phyloP scores from a whole-genome alignment of 2,329 filamentous ascomycete species.

The Sporothrix mexicana region DNA sequence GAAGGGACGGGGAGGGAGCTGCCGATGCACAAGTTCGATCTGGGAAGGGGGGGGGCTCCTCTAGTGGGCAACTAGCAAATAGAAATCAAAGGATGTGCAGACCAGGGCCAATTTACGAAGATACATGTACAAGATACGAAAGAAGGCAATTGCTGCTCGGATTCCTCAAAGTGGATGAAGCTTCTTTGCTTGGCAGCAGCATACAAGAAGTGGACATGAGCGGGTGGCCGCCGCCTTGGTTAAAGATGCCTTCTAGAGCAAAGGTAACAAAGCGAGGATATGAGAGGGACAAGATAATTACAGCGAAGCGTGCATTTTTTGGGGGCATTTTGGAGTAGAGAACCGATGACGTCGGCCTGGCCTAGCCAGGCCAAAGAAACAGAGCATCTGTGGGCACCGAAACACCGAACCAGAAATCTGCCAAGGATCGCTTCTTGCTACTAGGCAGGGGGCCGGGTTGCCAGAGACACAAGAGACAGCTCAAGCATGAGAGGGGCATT shows the following conservation, averaged over 20 bases:
- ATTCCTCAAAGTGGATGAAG: slow-evolving; percentile 4
- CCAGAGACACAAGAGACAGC: slow-evolving; percentile 6
- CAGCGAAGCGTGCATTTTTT: not conserved
- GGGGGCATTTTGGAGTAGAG: not conserved
- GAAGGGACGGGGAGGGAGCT: slow-evolving; percentile 18
- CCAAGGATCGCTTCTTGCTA: slow-evolving; percentile 27
- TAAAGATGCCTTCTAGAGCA: not conserved
- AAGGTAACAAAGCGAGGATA: no score
- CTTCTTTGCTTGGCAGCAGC: slow-evolving; percentile 4
- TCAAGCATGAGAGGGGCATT: not conserved
- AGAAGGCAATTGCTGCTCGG: slow-evolving; percentile 5
- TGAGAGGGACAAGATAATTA: not conserved
- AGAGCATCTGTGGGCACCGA: slow-evolving; percentile 5
- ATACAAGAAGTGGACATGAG: not conserved
- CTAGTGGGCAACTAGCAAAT: not conserved
- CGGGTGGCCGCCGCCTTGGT: slow-evolving; percentile 6
- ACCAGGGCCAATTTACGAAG: slow-evolving; percentile 11
- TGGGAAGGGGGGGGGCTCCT: not conserved
- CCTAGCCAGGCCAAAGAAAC: slow-evolving; percentile 4
- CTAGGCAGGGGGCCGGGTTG: slow-evolving; percentile 26
- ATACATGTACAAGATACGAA: slow-evolving; percentile 15
- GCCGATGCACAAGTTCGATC: not conserved
- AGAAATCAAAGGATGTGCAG: not conserved
- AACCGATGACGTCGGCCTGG: slow-evolving; percentile 29
- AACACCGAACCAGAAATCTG: slow-evolving; percentile 22